A percentile compares a stretch with the other conserved stretches of the same genome.
These are phyloP conservation scores for Nitzschia sp. DNA, from an alignment of 108 stramenopile genomes.

Conservation along the genomic window DNA sequence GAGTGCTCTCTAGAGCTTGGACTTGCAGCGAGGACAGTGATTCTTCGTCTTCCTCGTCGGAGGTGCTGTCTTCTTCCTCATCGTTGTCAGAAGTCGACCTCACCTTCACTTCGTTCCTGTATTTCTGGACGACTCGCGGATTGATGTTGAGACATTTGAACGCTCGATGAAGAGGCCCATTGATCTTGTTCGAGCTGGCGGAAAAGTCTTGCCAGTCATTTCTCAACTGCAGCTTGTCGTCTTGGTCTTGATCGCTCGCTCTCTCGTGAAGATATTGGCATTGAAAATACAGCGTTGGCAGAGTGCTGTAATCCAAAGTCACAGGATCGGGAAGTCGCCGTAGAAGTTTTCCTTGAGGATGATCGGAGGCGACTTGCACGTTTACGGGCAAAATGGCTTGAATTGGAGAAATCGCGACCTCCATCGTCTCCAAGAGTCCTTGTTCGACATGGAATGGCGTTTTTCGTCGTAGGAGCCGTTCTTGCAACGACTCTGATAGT, in stretches of 20 bases:
- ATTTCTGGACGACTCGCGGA: neutral
- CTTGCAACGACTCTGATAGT: neutral
- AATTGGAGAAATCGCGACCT: neutral
- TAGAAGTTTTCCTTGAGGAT: neutral
- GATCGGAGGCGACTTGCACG: slow-evolving; percentile 4
- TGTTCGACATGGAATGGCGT: neutral
- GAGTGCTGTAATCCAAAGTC: neutral
- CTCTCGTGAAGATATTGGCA: slow-evolving; percentile 10
- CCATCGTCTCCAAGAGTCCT: slow-evolving; percentile 8
- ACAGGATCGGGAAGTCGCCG: neutral
- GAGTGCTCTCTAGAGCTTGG: neutral
- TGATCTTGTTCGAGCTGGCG: neutral
- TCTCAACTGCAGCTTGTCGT: neutral
- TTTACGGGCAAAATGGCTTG: slow-evolving; percentile 13
- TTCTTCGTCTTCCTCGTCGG: too few species aligned
- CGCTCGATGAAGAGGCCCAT: neutral
- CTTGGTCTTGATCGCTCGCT: neutral
- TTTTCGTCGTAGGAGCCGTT: neutral
- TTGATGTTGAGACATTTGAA: neutral
- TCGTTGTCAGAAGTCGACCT: neutral
- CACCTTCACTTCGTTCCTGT: neutral
- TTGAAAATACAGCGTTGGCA: slow-evolving; percentile 19
- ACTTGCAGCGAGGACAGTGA: neutral
- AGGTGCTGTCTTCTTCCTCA: neutral
- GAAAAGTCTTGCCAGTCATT: slow-evolving; percentile 8